Base-by-base conservation (phyloP, 208 protist genomes). In the Leishmania guyanensis region DNA sequence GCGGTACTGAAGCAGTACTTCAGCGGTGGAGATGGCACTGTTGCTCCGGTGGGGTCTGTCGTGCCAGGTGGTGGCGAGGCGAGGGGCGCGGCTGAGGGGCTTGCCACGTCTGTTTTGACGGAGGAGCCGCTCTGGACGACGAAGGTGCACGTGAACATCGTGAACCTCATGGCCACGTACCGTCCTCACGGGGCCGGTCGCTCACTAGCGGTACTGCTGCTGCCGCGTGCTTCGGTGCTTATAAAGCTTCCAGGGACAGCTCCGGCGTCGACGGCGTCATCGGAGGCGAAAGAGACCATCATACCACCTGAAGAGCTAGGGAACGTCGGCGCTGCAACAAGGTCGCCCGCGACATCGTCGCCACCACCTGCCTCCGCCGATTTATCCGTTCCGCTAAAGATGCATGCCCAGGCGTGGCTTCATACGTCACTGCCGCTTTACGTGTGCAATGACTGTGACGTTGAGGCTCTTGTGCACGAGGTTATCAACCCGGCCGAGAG, bases 1-100 rank as follows among this genome's bases (percentile, higher is more conserved):
- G 88, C 90, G 54, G 85, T 89, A 46, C 62, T 93, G 39, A 51
- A 86, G 46, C 91, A 91, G 29, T 93, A 83, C 79, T 90, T 93
- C 46, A 84, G 48, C 80, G 64, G 39, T 26, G 71, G 79, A 12
- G 79, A 60, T 8, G 17, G 48, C 46, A 75, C 60, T 29, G 76
- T 48, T 20, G 33, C 74, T 5, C 36, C 64, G 39, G 53, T 50
- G 22, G 69, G 20, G 69, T 54, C 20, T 51, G 43, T 29, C 29
- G 72, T 54, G 16, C 51, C 29, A 56, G 51, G 62, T 62, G 72
- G 43, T 16, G 72, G 51, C 33, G 72, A 43, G 29, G 72, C 51
- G 29, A 62, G 51, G 1, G 39, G 50, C 50, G 16, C 5, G 51
- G 51, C 72, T 39, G 72, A 56, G 51, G 72, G 51, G 26, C 16